Base-by-base conservation (phyloP, 306 rosid species). In the Mimosa pudica region DNA sequence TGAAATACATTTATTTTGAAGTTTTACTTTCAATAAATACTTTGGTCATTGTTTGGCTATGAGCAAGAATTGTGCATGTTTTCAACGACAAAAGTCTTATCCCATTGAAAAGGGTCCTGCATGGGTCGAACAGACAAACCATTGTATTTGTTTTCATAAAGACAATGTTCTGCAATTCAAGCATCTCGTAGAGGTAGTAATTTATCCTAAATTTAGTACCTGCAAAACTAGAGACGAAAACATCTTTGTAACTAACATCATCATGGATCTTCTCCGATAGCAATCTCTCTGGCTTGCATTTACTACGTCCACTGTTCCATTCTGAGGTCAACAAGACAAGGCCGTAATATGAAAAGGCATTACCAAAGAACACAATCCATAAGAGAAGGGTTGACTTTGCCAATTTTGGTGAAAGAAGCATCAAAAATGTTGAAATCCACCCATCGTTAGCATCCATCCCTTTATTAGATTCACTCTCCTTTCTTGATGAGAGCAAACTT, bases 281-380 rank as follows among this genome's bases (percentile, higher is more conserved):
- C 84, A 82, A 62, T 46, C 81, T 24, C 64, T 77, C 73, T 47
- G 88, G 80, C 47, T 17, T 41, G 75, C 98, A 95, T 89, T 83
- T 86, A 83, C 88, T 83, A 42, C 71, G 83, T 61, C 91, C 84
- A 11, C 66, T 84, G 75, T 81, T 93, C 87, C 91, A 84, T 85
- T 91, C 94, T 76, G 99, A 80, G 78, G 99, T 95, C 89, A 95
- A 81, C 89, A 95, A 88, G 86, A 95, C 97, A 45, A 95, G 97
- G 84, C 99, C 99, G 65, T 95, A 95, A 82, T 95, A 95, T 62
- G 98, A 91, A 85, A 95, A 95, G 8, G 98, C 98, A 76, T 91
- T 95, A 72, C 99, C 98, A 82, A 95, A 90, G 82, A 95, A 95
- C 73, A 95, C 98, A 30, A 82, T 84, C 97, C 98, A 95, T 70